Evolutionary conservation across 2,329 filamentous ascomycete species (phyloP).

Genomic region (Akanthomyces dipterigenus): DNA sequence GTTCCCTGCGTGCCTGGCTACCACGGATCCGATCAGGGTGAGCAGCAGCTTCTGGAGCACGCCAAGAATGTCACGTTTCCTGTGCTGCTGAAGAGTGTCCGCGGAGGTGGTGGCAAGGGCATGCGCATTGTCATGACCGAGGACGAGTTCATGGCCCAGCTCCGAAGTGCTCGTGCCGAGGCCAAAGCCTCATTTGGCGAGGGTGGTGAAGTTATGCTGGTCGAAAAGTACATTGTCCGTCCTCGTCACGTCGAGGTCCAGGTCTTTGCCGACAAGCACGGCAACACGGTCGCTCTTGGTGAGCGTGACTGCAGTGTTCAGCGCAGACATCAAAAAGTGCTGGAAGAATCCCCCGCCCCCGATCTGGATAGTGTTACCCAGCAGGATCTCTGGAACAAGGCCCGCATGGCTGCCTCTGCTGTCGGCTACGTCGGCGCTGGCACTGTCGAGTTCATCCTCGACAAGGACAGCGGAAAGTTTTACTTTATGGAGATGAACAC

Average conservation of each 20-base stretch:
- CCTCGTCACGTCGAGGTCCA: slow-evolving; percentile 87
- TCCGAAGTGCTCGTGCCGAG: slow-evolving; percentile 67
- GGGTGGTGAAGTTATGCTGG: slow-evolving; percentile 70
- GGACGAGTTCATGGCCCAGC: slow-evolving; percentile 62
- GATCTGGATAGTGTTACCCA: slow-evolving; percentile 51
- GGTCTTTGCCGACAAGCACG: slow-evolving; percentile 76
- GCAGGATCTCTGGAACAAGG: slow-evolving; percentile 59
- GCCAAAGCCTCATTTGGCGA: slow-evolving; percentile 76
- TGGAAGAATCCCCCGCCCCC: slow-evolving; percentile 83
- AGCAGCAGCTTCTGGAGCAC: slow-evolving; percentile 52
- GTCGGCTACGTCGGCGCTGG: slow-evolving; percentile 85
- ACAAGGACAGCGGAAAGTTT: slow-evolving; percentile 73
- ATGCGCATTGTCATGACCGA: slow-evolving; percentile 67
- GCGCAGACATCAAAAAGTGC: slow-evolving; percentile 80
- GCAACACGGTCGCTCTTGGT: slow-evolving; percentile 74
- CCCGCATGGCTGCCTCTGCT: slow-evolving; percentile 60
- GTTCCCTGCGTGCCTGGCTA: slow-evolving; percentile 97
- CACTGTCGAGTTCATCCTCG: slow-evolving; percentile 85
- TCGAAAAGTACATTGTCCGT: slow-evolving; percentile 74
- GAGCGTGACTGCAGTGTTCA: slow-evolving; percentile 88
- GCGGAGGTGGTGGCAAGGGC: slow-evolving; percentile 78
- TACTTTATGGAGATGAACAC: slow-evolving; percentile 84
- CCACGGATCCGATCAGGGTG: slow-evolving; percentile 77
- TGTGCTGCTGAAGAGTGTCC: slow-evolving; percentile 73
- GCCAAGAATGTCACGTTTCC: slow-evolving; percentile 65